phyloP scores from a whole-genome alignment of 108 stramenopile species.

The Nitzschia sp. region DNA sequence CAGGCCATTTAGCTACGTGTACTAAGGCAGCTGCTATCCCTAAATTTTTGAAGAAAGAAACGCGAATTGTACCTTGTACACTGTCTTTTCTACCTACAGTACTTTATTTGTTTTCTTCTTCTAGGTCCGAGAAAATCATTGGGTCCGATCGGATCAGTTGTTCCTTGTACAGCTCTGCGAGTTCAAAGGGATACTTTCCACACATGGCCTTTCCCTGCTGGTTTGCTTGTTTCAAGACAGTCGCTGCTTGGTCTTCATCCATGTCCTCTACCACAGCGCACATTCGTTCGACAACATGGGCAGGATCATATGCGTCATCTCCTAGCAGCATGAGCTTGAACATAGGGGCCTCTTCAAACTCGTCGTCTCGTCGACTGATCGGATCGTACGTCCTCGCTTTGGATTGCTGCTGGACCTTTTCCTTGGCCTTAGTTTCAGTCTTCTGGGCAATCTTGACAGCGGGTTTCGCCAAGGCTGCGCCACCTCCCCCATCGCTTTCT shows the following conservation, averaged over 20 bases:
- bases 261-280: slow-evolving; percentile 74
- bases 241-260: slow-evolving; percentile 72
- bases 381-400: slow-evolving; percentile 54
- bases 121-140: slow-evolving; percentile 84
- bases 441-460: slow-evolving; percentile 50
- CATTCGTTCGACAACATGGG: slow-evolving; percentile 82
- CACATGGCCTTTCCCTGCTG: slow-evolving; percentile 73
- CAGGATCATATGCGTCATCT: slow-evolving; percentile 85
- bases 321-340: slow-evolving; percentile 85
- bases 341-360: slow-evolving; percentile 90
- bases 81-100: background rate
- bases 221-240: slow-evolving; percentile 63
- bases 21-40: no score
- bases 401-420: slow-evolving; percentile 49
- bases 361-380: slow-evolving; percentile 55
- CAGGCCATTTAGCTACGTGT: slow-evolving; percentile 4
- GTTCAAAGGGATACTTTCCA: slow-evolving; percentile 83
- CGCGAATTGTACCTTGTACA: no score
- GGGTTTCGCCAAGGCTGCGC: slow-evolving; percentile 77
- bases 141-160: slow-evolving; percentile 83
- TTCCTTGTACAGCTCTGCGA: slow-evolving; percentile 82
- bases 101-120: slow-evolving; percentile 62
- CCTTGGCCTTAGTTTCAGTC: slow-evolving; percentile 53
- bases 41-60: no score
- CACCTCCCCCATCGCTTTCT: slow-evolving; percentile 55